These are phyloP conservation scores for Talaromyces verruculosus DNA, from an alignment of 2,329 filamentous ascomycete species.

Conservation along the genomic window DNA sequence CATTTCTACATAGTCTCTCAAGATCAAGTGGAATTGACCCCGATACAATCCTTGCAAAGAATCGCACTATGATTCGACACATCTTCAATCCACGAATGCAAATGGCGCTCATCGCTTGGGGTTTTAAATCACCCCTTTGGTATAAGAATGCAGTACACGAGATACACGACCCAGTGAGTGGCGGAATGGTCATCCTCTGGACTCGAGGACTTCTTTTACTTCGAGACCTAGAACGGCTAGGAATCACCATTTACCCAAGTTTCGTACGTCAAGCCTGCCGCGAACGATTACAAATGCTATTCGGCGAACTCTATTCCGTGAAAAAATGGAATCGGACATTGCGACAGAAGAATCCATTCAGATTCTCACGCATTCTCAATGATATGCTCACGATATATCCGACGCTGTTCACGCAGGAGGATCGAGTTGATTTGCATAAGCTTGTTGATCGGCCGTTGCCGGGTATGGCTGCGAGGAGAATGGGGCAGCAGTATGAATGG, in stretches of 20 bases:
- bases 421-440: conserved; percentile 23
- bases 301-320: conserved; percentile 34
- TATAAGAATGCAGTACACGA: conserved; percentile 22
- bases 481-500: conserved; percentile 17
- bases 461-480: neutral
- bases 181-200: conserved; percentile 38
- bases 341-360: conserved; percentile 39
- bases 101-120: conserved; percentile 52
- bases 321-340: conserved; percentile 38
- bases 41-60: conserved; percentile 19
- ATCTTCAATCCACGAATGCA: conserved; percentile 49
- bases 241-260: conserved; percentile 34
- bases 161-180: conserved; percentile 23
- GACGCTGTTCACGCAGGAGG: conserved; percentile 31
- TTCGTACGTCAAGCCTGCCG: conserved; percentile 37
- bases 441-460: conserved; percentile 18
- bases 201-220: conserved; percentile 43
- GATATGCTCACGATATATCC: conserved; percentile 40
- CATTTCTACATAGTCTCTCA: conserved; percentile 20
- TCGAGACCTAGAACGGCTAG: conserved; percentile 37
- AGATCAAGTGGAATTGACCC: conserved; percentile 18
- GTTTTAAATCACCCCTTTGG: conserved; percentile 41
- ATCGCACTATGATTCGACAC: conserved; percentile 33
- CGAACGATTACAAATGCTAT: conserved; percentile 40
- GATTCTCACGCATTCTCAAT: conserved; percentile 30